Conservation (phyloP, 176 grass and related monocot species). For the Phragmites australis region DNA sequence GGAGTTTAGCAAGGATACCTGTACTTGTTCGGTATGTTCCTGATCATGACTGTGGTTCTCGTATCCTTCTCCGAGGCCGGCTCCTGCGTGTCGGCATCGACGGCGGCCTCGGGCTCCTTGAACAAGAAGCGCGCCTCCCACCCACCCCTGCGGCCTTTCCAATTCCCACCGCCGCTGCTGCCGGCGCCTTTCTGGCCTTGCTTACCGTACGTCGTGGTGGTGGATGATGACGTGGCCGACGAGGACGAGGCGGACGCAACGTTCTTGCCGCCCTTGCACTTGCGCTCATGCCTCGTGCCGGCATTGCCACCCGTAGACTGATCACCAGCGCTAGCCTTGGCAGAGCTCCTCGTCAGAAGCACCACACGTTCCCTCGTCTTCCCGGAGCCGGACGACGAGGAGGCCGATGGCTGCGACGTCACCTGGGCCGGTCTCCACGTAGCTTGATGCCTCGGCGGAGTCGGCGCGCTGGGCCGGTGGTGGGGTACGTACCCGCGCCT, state of each 20-base stretch:
- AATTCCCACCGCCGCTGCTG: not conserved
- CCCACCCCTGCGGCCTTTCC: slow-evolving; percentile 47
- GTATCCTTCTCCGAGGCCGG: slow-evolving; percentile 44
- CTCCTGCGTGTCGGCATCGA: not conserved
- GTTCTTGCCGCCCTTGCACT: slow-evolving; percentile 28
- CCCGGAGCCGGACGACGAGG: slow-evolving; percentile 11
- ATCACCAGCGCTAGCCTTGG: not conserved
- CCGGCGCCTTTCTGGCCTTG: slow-evolving; percentile 44
- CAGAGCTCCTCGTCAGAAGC: slow-evolving; percentile 47
- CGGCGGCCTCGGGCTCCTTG: slow-evolving; percentile 50
- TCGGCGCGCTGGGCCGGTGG: slow-evolving; percentile 45
- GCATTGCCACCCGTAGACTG: slow-evolving; percentile 17
- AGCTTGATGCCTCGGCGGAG: slow-evolving; percentile 60
- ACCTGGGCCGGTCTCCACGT: slow-evolving; percentile 33
- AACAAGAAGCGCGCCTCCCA: slow-evolving; percentile 77
- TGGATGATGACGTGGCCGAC: slow-evolving; percentile 8
- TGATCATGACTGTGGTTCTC: slow-evolving; percentile 96
- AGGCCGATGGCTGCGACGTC: slow-evolving; percentile 7
- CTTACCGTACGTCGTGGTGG: slow-evolving; percentile 36
- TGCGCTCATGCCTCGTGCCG: slow-evolving; percentile 35
- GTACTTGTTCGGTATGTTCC: slow-evolving; percentile 99
- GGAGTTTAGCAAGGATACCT: slow-evolving; percentile 49
- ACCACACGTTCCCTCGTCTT: slow-evolving; percentile 44
- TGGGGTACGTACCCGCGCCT: slow-evolving; percentile 50
- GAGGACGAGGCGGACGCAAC: not conserved